Base-by-base conservation (phyloP, 2,329 filamentous ascomycete species). In the Didymella sp. region DNA sequence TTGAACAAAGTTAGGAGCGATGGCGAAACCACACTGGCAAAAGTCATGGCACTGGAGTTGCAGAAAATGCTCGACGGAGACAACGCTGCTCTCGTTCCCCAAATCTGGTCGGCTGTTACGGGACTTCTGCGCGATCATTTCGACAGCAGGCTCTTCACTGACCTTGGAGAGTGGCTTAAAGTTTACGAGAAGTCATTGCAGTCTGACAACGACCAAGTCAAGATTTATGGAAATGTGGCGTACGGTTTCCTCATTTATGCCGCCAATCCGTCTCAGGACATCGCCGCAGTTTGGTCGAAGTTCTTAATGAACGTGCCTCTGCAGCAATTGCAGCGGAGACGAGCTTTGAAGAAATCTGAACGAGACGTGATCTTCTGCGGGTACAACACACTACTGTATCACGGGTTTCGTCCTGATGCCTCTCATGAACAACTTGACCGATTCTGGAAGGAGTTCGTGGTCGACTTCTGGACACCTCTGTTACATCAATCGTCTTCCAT, bases 181-280 rank as follows among this genome's bases (percentile, higher is more conserved):
- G 83, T 96, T 9, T 88, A 96, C 17, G 89, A 96, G 67, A 83
- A 83, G 60, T 95, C 91, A 69, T 92, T 98, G 76, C 96, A 96
- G 71, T 89, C 87, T 64, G 84, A 85, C 49, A 91, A 96, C 61
- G 78, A 83, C 3, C 78, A 83, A 12, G 71, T 75, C 31, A 41
- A 89, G 88, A 41, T 70, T 6, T 88, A 96, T 68, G 91, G 93
- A 21, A 92, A 94, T 68, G 80, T 88, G 53, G 92, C 92, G 0
- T 97, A 94, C 91, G 91, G 90, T 66, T 88, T 90, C 50, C 86
- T 97, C 41, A 85, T 95, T 19, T 96, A 89, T 71, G 85, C 88
- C 6, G 82, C 91, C 15, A 84, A 88, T 51, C 83, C 88, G 0
- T 87, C 89, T 62, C 82, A 86, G 19, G 78, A 80, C 2, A 86